Conservation (phyloP, 225 moss, liverwort and hornwort genomes). For the Asterella californica region DNA sequence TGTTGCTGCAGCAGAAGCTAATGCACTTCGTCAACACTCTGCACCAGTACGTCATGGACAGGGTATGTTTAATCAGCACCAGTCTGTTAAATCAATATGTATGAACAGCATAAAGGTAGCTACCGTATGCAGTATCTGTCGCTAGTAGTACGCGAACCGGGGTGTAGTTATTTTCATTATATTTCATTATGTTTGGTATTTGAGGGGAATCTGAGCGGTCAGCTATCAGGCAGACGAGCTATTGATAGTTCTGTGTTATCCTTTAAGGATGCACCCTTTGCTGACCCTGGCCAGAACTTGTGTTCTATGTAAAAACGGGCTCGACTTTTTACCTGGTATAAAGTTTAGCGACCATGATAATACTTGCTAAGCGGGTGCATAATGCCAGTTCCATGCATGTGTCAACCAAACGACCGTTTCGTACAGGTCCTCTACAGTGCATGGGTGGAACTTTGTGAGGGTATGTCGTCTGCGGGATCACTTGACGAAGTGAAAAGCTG, state of each 20-base stretch:
- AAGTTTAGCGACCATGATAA: neutral
- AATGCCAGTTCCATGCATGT: neutral
- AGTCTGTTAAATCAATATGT: neutral
- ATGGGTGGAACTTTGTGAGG: conserved; percentile 95
- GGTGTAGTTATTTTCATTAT: neutral
- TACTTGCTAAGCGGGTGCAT: neutral
- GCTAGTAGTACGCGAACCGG: neutral
- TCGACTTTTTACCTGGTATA: neutral
- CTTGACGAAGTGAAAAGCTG: conserved; percentile 99
- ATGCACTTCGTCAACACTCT: conserved; percentile 99
- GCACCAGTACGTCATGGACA: conserved; percentile 98
- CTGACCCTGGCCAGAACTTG: no score
- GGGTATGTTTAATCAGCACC: conserved; percentile 41
- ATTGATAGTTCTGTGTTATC: neutral
- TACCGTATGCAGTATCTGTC: neutral
- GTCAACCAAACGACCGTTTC: neutral
- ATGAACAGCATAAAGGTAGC: neutral
- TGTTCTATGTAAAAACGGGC: neutral
- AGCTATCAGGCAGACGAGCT: neutral
- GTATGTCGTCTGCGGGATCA: conserved; percentile 86
- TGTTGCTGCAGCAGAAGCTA: conserved; percentile 90
- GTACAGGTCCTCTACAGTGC: conserved; percentile 93
- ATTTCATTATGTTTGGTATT: neutral
- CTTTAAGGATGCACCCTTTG: neutral
- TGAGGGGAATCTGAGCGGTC: neutral